Conservation (phyloP, 2,329 filamentous ascomycete genomes). For the Ophiocordyceps robertsii region DNA sequence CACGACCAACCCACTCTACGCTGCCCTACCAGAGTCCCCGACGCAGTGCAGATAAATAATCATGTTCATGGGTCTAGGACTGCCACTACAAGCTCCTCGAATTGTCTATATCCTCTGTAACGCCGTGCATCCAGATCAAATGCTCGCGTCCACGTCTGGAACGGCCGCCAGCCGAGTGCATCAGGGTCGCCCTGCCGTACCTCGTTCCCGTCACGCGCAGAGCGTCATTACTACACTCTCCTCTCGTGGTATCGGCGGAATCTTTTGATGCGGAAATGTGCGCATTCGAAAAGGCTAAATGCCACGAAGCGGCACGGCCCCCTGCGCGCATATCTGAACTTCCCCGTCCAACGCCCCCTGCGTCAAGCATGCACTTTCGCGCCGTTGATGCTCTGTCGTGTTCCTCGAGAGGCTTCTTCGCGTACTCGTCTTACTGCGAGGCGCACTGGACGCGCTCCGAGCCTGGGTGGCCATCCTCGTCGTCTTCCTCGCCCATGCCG, state of each 20-base stretch:
- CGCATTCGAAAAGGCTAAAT: constrained; percentile 3
- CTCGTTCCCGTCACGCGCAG: neutral
- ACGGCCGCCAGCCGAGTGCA: constrained; percentile 3
- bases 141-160: constrained; percentile 10
- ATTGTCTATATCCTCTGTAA: constrained; percentile 25
- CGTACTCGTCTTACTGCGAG: constrained; percentile 51
- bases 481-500: constrained; percentile 56
- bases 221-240: neutral
- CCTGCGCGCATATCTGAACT: constrained; percentile 6
- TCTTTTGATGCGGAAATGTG: constrained; percentile 4
- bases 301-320: constrained; percentile 3
- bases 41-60: constrained; percentile 4
- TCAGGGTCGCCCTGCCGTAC: neutral
- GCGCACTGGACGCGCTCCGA: constrained; percentile 77
- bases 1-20: neutral
- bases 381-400: neutral
- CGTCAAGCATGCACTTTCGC: neutral
- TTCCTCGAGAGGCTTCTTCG: neutral
- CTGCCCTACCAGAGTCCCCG: neutral
- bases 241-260: constrained; percentile 8
- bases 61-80: constrained; percentile 16
- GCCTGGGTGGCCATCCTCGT: constrained; percentile 61
- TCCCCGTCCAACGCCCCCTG: neutral
- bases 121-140: constrained; percentile 21
- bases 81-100: constrained; percentile 18